A percentile compares a stretch with the other conserved stretches of the same genome.
Evolutionary conservation across 2,329 filamentous ascomycete species (phyloP).

Genomic region (Cadophora sp.): DNA sequence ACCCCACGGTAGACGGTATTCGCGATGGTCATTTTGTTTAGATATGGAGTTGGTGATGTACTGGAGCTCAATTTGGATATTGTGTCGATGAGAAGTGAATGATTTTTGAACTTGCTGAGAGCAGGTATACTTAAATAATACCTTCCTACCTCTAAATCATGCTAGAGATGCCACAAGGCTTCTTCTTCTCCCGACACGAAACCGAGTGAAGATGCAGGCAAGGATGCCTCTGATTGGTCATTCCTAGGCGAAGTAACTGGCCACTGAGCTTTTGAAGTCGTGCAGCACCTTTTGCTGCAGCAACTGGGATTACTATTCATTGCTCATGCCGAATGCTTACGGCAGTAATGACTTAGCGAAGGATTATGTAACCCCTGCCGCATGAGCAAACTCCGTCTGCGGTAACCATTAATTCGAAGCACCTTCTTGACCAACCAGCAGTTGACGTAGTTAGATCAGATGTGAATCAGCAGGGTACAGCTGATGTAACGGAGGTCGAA

Average conservation of each 20-base stretch:
- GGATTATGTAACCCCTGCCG: background rate
- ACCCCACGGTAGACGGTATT: slow-evolving; percentile 24
- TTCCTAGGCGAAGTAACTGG: background rate
- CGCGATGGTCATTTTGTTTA: background rate
- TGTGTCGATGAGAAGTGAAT: background rate
- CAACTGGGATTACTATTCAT: background rate
- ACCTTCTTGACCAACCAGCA: background rate
- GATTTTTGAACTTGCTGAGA: background rate
- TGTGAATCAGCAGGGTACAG: background rate
- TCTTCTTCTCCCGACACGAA: background rate
- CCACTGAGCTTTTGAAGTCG: background rate
- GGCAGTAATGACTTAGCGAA: slow-evolving; percentile 5
- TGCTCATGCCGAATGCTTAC: background rate
- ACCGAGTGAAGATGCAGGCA: background rate
- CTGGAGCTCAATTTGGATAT: background rate
- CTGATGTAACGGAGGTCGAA: background rate
- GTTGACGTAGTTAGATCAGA: background rate
- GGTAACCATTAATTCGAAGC: background rate
- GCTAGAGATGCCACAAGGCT: background rate
- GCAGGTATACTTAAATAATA: background rate
- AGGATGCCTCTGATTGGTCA: background rate
- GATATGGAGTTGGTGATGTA: background rate
- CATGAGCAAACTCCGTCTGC: background rate
- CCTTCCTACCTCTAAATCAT: background rate
- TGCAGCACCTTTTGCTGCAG: background rate